Evolutionary conservation across 805 yeast species (phyloP).

Genomic region (Saccharomyces jurei): DNA sequence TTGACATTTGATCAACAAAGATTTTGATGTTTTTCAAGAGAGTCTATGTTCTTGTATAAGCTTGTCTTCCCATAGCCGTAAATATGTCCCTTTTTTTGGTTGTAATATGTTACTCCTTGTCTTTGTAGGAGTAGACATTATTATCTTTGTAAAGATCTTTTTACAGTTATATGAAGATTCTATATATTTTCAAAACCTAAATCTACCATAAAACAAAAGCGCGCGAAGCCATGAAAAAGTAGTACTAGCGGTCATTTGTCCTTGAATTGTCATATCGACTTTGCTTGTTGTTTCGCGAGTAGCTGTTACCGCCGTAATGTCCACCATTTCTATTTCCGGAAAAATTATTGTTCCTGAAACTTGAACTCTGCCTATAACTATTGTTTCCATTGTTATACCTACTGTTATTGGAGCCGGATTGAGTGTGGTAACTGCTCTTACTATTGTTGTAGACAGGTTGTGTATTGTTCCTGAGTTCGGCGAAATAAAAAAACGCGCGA

Average conservation of each 20-base stretch:
- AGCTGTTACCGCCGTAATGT: not conserved
- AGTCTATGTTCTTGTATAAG: not conserved
- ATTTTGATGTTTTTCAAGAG: not conserved
- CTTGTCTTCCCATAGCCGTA: not conserved
- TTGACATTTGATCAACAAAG: not conserved
- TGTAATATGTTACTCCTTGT: not conserved
- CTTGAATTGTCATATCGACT: not conserved
- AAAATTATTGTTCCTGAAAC: not conserved
- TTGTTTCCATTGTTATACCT: not conserved
- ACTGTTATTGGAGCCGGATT: constrained; percentile 11
- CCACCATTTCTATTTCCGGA: not conserved
- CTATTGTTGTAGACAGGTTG: not conserved
- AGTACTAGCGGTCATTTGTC: not conserved
- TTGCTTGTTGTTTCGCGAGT: not conserved
- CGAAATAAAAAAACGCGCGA: constrained; percentile 35
- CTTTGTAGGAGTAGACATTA: not conserved
- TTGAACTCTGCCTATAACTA: not conserved
- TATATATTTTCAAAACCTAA: not conserved
- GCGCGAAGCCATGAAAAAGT: not conserved
- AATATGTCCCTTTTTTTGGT: not conserved
- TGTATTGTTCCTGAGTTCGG: constrained; percentile 15
- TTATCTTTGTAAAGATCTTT: not conserved
- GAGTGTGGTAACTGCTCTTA: not conserved
- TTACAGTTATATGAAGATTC: not conserved
- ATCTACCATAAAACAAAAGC: not conserved